A percentile compares a stretch with the other conserved stretches of the same genome.
These are phyloP conservation scores for Abelmoschus esculentus DNA, from an alignment of 345 rosid genomes.

Conservation along the genomic window DNA sequence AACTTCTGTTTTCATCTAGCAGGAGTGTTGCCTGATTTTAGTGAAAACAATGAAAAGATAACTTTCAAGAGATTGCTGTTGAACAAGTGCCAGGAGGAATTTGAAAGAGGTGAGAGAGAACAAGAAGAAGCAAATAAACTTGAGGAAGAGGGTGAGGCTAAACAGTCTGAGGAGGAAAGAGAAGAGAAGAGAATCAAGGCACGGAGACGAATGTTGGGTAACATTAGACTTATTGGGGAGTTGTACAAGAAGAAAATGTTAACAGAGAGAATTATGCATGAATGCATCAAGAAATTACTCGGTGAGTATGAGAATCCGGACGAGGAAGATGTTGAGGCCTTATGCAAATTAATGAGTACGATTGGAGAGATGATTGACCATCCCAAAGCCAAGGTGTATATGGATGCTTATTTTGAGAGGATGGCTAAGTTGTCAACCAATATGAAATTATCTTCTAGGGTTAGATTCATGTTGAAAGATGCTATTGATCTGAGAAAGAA, in stretches of 20 bases:
- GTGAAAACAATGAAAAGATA: slow-evolving; percentile 59
- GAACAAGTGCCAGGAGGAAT: slow-evolving; percentile 95
- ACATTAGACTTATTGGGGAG: slow-evolving; percentile 96
- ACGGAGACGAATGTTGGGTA: slow-evolving; percentile 88
- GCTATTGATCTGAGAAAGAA: slow-evolving; percentile 79
- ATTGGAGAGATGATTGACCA: slow-evolving; percentile 90
- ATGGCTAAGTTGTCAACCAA: slow-evolving; percentile 61
- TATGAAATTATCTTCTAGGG: slow-evolving; percentile 70
- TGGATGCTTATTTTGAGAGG: slow-evolving; percentile 75
- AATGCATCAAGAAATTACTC: slow-evolving; percentile 64
- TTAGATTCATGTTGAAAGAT: slow-evolving; percentile 90
- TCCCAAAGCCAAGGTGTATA: slow-evolving; percentile 47
- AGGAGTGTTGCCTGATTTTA: slow-evolving; percentile 63
- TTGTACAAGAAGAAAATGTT: slow-evolving; percentile 84
- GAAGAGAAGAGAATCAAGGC: slow-evolving; percentile 83
- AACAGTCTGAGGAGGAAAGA: slow-evolving; percentile 68
- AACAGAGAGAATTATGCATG: slow-evolving; percentile 92
- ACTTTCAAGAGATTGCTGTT: slow-evolving; percentile 83
- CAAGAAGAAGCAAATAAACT: slow-evolving; percentile 89
- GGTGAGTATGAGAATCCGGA: slow-evolving; percentile 72
- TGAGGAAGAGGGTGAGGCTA: slow-evolving; percentile 71
- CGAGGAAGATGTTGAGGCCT: slow-evolving; percentile 89
- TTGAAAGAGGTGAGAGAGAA: slow-evolving; percentile 88
- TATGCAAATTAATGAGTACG: slow-evolving; percentile 90
- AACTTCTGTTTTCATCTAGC: slow-evolving; percentile 68